These are phyloP conservation scores for Cryphonectria parasitica DNA, from an alignment of 2,329 filamentous ascomycete genomes.

Conservation along the genomic window DNA sequence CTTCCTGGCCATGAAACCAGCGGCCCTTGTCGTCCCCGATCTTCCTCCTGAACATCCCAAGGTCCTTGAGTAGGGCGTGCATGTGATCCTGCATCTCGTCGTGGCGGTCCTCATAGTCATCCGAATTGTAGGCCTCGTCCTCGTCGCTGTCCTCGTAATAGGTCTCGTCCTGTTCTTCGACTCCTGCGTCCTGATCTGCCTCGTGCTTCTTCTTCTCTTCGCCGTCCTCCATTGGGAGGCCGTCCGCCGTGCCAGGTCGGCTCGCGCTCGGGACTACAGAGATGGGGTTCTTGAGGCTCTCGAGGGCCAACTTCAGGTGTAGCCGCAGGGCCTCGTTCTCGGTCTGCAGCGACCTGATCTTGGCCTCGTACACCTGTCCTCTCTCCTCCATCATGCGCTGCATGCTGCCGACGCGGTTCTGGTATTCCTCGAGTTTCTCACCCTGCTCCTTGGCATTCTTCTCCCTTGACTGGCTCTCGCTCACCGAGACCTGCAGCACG, in stretches of 20 bases:
- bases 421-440: slow-evolving; percentile 91
- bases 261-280: slow-evolving; percentile 55
- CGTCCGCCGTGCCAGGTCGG: slow-evolving; percentile 38
- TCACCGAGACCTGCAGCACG: slow-evolving; percentile 75
- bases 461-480: slow-evolving; percentile 68
- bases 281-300: slow-evolving; percentile 90
- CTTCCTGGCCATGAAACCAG: slow-evolving; percentile 63
- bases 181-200: background rate
- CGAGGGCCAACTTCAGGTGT: slow-evolving; percentile 84
- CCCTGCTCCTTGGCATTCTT: slow-evolving; percentile 78
- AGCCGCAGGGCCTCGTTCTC: slow-evolving; percentile 88
- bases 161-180: slow-evolving; percentile 33
- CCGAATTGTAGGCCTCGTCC: slow-evolving; percentile 57
- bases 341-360: slow-evolving; percentile 86
- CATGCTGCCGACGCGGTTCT: slow-evolving; percentile 85
- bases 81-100: slow-evolving; percentile 82
- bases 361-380: slow-evolving; percentile 86
- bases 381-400: slow-evolving; percentile 96
- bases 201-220: slow-evolving; percentile 25
- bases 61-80: slow-evolving; percentile 78
- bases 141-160: slow-evolving; percentile 62
- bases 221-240: slow-evolving; percentile 32
- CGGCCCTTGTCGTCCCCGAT: slow-evolving; percentile 79
- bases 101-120: slow-evolving; percentile 56
- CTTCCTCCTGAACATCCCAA: slow-evolving; percentile 81